Evolutionary conservation across 345 rosid genomes (phyloP).

Genomic region (Erodium maritimum): DNA sequence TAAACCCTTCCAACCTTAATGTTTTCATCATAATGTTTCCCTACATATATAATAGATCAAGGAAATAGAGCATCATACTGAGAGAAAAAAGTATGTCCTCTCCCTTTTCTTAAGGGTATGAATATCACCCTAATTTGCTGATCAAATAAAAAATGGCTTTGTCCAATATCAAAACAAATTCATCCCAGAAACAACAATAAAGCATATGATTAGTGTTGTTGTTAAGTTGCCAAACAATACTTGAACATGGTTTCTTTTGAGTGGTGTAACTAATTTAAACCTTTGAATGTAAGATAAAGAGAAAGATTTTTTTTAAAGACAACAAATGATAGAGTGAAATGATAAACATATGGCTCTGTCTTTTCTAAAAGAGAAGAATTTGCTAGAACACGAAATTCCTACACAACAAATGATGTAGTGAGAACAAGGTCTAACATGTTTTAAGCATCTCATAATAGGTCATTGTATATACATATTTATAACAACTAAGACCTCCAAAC

Average conservation of each 20-base stretch:
- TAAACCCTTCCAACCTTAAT: no score
- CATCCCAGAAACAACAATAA: no score
- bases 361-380: conserved; percentile 13
- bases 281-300: no score
- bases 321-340: no score
- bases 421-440: not conserved
- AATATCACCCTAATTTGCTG: no score
- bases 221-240: conserved; percentile 5
- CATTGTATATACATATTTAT: not conserved
- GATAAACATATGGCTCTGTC: no score
- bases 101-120: no score
- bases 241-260: conserved; percentile 14
- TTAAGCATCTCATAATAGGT: not conserved
- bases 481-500: not conserved
- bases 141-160: no score
- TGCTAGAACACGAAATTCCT: conserved; percentile 22
- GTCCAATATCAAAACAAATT: not conserved
- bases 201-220: not conserved
- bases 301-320: no score
- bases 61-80: not conserved
- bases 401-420: not conserved
- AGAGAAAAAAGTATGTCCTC: conserved; percentile 7
- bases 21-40: no score
- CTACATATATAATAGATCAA: no score
- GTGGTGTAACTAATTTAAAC: conserved; percentile 22